These are phyloP conservation scores for Benincasa hispida DNA, from an alignment of 306 rosid species.

Conservation along the genomic window DNA sequence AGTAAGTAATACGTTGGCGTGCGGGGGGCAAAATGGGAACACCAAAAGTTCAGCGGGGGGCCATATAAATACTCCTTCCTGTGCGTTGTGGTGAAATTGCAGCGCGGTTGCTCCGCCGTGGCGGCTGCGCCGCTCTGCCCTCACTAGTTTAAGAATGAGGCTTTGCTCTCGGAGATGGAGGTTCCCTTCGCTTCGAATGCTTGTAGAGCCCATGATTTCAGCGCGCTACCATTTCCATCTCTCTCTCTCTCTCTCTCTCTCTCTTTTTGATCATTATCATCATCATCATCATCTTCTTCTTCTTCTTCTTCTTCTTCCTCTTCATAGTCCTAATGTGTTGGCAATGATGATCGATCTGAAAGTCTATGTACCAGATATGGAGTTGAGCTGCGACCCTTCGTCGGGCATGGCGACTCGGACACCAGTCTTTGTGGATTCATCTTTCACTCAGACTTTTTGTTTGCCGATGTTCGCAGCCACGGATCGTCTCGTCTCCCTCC, in stretches of 20 bases:
- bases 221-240: not conserved
- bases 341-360: constrained; percentile 25
- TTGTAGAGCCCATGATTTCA: constrained; percentile 27
- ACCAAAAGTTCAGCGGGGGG: not conserved
- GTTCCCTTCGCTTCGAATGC: constrained; percentile 14
- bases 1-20: no score
- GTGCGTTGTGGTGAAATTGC: not conserved
- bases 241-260: not conserved
- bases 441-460: not conserved
- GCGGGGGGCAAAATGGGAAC: not conserved
- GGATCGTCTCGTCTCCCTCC: not conserved
- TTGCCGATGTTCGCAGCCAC: constrained; percentile 23
- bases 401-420: constrained; percentile 29
- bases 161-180: constrained; percentile 19
- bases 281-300: constrained; percentile 7
- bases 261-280: not conserved
- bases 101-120: not conserved
- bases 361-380: constrained; percentile 2
- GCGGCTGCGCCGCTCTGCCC: not conserved
- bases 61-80: not conserved
- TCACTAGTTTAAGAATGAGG: constrained; percentile 34
- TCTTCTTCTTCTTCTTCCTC: constrained; percentile 11
- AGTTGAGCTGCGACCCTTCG: constrained; percentile 5
- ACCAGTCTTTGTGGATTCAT: not conserved
- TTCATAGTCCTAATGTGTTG: not conserved